A percentile compares a stretch with the other conserved stretches of the same genome.
Conservation (phyloP, 805 yeast species). For the Zygoascus flipseniorum region DNA sequence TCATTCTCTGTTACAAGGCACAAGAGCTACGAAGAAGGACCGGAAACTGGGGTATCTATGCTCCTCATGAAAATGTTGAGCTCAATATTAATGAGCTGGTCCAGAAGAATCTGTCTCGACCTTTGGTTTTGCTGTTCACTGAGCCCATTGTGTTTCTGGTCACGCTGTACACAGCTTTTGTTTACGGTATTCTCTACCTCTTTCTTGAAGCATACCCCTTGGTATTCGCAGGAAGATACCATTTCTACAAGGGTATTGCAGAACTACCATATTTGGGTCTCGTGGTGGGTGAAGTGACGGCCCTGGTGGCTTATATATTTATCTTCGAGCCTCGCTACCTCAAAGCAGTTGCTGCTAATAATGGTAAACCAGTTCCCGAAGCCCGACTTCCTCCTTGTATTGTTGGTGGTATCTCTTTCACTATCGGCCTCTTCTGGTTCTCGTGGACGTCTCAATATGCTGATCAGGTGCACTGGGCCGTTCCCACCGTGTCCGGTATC, state of each 20-base stretch:
- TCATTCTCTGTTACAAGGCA: constrained; percentile 57
- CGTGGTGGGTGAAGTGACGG: constrained; percentile 57
- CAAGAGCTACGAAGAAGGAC: constrained; percentile 52
- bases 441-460: constrained; percentile 82
- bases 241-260: constrained; percentile 49
- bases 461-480: constrained; percentile 67
- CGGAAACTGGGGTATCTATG: constrained; percentile 76
- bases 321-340: constrained; percentile 47
- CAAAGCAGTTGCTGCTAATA: constrained; percentile 40
- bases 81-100: constrained; percentile 50
- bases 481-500: constrained; percentile 58
- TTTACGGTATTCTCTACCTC: constrained; percentile 71
- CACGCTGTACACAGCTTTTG: constrained; percentile 65
- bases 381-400: constrained; percentile 73
- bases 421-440: constrained; percentile 79
- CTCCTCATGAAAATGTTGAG: constrained; percentile 61
- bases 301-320: constrained; percentile 44
- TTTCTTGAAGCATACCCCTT: constrained; percentile 70
- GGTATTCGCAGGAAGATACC: constrained; percentile 56
- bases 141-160: constrained; percentile 70
- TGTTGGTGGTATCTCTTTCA: constrained; percentile 60
- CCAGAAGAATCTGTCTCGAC: constrained; percentile 58
- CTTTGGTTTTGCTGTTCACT: constrained; percentile 52
- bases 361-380: constrained; percentile 68
- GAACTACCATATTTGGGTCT: constrained; percentile 76